These are phyloP conservation scores for Alternaria hordeiaustralica DNA, from an alignment of 2,329 filamentous ascomycete species.

Conservation along the genomic window DNA sequence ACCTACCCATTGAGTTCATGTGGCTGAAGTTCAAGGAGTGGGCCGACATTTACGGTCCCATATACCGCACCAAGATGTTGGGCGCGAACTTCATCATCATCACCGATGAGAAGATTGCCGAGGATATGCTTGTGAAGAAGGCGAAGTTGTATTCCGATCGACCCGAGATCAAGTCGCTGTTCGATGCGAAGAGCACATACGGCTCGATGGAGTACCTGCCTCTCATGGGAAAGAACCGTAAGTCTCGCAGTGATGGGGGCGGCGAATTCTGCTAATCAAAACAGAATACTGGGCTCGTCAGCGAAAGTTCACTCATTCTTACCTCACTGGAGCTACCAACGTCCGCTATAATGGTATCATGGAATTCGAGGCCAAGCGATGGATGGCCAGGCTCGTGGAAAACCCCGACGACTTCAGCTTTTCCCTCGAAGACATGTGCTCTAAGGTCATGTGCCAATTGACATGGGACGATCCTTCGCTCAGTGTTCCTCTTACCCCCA, in stretches of 20 bases:
- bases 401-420: conserved; percentile 60
- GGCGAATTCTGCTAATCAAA: conserved; percentile 13
- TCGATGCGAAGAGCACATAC: conserved; percentile 61
- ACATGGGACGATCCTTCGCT: conserved; percentile 61
- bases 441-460: conserved; percentile 63
- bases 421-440: conserved; percentile 63
- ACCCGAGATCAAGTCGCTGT: conserved; percentile 58
- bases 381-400: conserved; percentile 57
- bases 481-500: conserved; percentile 58
- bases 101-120: conserved; percentile 60
- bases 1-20: conserved; percentile 48
- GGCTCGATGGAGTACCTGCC: conserved; percentile 65
- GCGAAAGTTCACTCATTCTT: conserved; percentile 60
- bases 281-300: conserved; percentile 63
- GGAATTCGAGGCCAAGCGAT: conserved; percentile 62
- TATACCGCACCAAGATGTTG: conserved; percentile 47
- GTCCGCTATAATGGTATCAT: conserved; percentile 56
- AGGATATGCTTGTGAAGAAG: conserved; percentile 60
- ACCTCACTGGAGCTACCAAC: conserved; percentile 56
- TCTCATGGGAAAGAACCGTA: conserved; percentile 63
- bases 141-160: conserved; percentile 61
- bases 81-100: conserved; percentile 57
- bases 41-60: conserved; percentile 44
- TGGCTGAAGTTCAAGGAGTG: conserved; percentile 61
- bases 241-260: conserved; percentile 21